Conservation (phyloP, 805 yeast genomes). For the Spathaspora gorwiae region DNA sequence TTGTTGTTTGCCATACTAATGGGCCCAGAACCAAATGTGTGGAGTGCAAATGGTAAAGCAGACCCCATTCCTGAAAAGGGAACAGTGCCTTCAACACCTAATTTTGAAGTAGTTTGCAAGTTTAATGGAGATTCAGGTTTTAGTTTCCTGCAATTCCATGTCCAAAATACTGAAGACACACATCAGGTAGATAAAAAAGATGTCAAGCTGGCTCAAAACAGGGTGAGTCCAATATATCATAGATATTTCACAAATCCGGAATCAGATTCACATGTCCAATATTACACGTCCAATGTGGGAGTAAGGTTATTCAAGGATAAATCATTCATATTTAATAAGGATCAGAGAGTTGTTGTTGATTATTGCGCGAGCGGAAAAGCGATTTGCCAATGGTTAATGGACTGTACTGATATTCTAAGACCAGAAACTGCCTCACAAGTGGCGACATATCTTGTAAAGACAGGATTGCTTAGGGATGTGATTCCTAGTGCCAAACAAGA, state of each 20-base stretch:
- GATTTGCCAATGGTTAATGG: conserved; percentile 81
- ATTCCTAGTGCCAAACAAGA: not conserved
- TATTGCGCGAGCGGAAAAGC: conserved; percentile 71
- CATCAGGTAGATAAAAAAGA: not conserved
- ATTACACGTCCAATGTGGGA: conserved; percentile 65
- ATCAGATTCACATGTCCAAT: conserved; percentile 76
- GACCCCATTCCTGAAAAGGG: conserved; percentile 17
- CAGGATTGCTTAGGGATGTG: not conserved
- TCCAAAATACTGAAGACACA: not conserved
- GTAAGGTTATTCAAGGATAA: conserved; percentile 52
- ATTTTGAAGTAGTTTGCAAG: too few relatives aligned
- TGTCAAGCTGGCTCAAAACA: not conserved
- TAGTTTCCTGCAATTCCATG: conserved; percentile 3
- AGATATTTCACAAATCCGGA: conserved; percentile 83
- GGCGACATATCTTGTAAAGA: conserved; percentile 4
- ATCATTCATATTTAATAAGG: conserved; percentile 21
- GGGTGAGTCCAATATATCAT: conserved; percentile 64
- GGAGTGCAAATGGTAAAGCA: conserved; percentile 54
- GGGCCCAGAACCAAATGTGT: conserved; percentile 66
- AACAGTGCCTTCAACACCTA: not conserved
- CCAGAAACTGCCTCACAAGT: conserved; percentile 41
- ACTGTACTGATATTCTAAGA: conserved; percentile 71
- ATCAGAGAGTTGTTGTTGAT: conserved; percentile 20
- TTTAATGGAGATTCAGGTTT: not conserved
- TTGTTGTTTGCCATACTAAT: conserved; percentile 58